Evolutionary conservation across 192 early-diverging fungal species (phyloP).

Genomic region (Dispira parvispora): DNA sequence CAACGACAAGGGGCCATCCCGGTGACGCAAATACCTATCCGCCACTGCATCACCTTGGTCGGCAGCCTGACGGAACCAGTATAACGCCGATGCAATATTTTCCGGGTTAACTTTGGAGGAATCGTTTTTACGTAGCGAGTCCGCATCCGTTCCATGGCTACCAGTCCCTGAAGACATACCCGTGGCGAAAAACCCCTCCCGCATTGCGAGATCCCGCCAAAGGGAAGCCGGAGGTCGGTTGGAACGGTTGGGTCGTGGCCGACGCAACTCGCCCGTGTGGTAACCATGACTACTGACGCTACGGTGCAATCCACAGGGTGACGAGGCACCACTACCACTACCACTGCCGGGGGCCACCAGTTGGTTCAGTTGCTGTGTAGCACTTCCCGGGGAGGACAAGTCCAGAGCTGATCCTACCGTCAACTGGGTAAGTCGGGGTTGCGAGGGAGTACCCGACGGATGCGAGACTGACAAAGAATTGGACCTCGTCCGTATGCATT

Average conservation of each 20-base stretch:
- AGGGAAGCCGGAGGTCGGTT: not conserved
- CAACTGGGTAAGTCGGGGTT: not conserved
- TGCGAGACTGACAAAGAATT: too few relatives aligned
- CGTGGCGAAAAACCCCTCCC: not conserved
- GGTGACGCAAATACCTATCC: slow-evolving; percentile 4
- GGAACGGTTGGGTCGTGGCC: not conserved
- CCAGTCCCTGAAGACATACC: not conserved
- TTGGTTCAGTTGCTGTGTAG: too few relatives aligned
- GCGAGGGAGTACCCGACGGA: too few relatives aligned
- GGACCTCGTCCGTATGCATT: too few relatives aligned
- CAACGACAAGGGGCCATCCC: slow-evolving; percentile 10
- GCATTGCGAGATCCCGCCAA: not conserved
- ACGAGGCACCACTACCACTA: not conserved
- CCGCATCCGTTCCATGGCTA: not conserved
- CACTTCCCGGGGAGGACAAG: not conserved
- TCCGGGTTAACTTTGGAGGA: slow-evolving; percentile 7
- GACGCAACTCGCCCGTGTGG: not conserved
- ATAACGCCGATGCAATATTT: slow-evolving; percentile 4
- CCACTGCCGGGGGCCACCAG: too few relatives aligned
- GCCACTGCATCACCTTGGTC: slow-evolving; percentile 8
- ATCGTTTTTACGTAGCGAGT: not conserved
- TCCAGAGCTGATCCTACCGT: not conserved
- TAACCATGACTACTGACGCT: slow-evolving; percentile 10
- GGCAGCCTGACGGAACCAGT: slow-evolving; percentile 8
- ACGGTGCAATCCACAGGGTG: not conserved